Base-by-base conservation (phyloP, 1,139 yeast genomes). In the Kodamaea plutei region DNA sequence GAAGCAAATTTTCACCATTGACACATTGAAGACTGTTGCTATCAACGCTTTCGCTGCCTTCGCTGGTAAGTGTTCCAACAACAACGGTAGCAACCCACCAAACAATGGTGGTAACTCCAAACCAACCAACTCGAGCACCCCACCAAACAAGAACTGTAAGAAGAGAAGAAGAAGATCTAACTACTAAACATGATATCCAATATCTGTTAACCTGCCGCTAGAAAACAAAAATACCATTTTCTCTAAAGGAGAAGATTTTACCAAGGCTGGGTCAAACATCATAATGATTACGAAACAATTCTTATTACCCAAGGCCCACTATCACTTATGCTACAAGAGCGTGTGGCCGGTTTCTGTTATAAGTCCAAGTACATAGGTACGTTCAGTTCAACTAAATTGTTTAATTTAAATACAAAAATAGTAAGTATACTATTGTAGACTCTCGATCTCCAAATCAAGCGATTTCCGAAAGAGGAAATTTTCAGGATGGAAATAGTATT, bases 21-120 rank as follows among this genome's bases (percentile, higher is more conserved):
- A 49, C 29, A 65, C 69, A 29, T 56, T 64, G 40, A 39, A 53
- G 33, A 59, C 65, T n/a, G 62, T 67, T 30, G 53, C 58, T 22
- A 52, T 58, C 29, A 64, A 64, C 34, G 66, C 71, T 2, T 58
- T 65, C 38, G 69, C 69, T 28, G 73, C 72, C 3, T 60, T 56
- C 39, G 54, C 64, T 14, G 73, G 73, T 25, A 48, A 54, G 34
- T 66, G 73, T 54, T 38, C 49, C 11, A 14, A 17, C 16, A 15
- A 35, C 16, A 20, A 40, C 16, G 39, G 41, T 19, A 41, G 45
- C 10, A 7, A 7, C n/a, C 12, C 12, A 9, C 6, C 6, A 8
- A 21, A 21, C 23, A 21, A 21, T 13, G 12, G 12, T 11, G 23
- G 23, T 21, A 4, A 8, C 14, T n/a, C 4, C 23, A 10, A 10